These are phyloP conservation scores for sweet orange (Citrus sinensis) DNA, from an alignment of 345 rosid species.

Conservation along the genomic window DNA sequence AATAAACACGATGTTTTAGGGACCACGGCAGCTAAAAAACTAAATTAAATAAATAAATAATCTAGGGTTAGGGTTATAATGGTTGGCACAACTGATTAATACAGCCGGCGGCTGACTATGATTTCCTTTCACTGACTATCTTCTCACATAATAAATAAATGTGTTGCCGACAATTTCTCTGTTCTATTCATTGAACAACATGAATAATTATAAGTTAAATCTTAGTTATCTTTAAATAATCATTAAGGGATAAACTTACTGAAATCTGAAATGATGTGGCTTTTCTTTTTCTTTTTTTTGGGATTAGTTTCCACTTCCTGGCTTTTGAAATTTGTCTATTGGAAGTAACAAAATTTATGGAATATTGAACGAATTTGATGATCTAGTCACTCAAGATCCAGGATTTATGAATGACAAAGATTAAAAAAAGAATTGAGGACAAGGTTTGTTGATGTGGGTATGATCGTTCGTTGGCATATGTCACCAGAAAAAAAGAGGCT, in stretches of 20 bases:
- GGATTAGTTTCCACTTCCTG: not conserved
- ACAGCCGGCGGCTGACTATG: not conserved
- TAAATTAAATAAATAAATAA: not conserved
- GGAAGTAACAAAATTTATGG: not conserved
- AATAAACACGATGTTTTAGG: conserved; percentile 6
- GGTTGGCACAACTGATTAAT: conserved; percentile 11
- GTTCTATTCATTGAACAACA: not conserved
- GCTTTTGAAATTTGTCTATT: not conserved
- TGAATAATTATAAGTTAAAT: not conserved
- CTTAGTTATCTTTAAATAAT: not conserved
- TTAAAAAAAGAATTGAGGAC: not conserved
- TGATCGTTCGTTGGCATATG: conserved; percentile 8
- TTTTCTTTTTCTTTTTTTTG: not conserved
- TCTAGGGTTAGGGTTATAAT: not conserved
- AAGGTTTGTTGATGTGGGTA: conserved; percentile 14
- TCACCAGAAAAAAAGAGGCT: conserved; percentile 3
- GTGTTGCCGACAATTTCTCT: conserved; percentile 11
- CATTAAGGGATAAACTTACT: not conserved
- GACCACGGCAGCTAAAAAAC: not conserved
- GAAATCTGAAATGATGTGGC: not conserved
- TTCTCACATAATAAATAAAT: conserved; percentile 1
- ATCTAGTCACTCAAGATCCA: not conserved
- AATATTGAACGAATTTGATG: conserved; percentile 1
- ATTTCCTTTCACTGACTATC: conserved; percentile 11
- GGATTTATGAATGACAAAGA: not conserved